Evolutionary conservation across 192 early-diverging fungal species (phyloP), one percentile per base, ranked within the genome.

Genomic region (Backusella liffmaniae): DNA sequence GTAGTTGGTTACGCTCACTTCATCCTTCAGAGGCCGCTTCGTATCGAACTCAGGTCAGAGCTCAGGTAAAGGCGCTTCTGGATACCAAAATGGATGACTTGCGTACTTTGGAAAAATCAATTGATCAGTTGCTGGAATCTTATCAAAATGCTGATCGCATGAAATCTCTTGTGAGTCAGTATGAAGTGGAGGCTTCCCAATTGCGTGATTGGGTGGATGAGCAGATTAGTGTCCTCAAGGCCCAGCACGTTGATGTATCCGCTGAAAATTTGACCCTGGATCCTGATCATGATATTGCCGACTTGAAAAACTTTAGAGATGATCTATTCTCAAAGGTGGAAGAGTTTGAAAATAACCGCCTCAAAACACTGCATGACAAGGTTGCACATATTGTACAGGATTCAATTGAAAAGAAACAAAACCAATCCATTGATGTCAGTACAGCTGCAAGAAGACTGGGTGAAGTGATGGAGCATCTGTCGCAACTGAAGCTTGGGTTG

Each of bases 201-300:
- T 37, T 80, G 21, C 65, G 46, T 9, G 29, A 37, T 1, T 80
- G 79, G 79, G 70, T 80, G 12, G 71, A 80, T 23, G 69, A 76
- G 26, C 56, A 76, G n/a, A 46, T 71, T 3, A 41, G 59, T n/a
- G n/a, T 21, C 16, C 44, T 80, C 5, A 66, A 69, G 36, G 21
- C 51, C 12, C 75, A 70, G 42, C 75, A 77, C 29, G n/a, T 80
- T 26, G 74, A 80, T 69, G 74, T 80, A 6, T 70, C 76, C 1
- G 41, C 71, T 7, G 79, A 76, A 51, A 68, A 21, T 16, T 6
- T 66, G 15, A 29, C 23, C 3, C 5, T 35, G 18, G 10, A 7
- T 37, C 10, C 21, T 21, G 37, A 37, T 3, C 4, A 66, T 21
- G 10, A 71, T 71, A 30, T 71, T 15, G 12, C 2, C 13, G 70